phyloP scores from a whole-genome alignment of 192 early-diverging fungal species.

The Rhizophagus sp. region DNA sequence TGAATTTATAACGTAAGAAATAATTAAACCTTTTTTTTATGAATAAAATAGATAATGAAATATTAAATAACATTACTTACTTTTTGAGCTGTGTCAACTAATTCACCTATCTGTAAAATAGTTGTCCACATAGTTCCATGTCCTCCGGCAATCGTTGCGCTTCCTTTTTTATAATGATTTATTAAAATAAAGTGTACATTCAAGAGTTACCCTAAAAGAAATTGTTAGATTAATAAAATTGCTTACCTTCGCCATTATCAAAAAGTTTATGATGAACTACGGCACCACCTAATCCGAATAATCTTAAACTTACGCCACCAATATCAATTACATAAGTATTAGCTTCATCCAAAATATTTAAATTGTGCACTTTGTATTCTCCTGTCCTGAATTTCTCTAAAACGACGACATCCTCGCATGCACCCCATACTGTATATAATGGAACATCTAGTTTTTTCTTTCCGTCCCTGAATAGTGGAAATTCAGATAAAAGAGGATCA shows the following conservation, averaged over 20 bases:
- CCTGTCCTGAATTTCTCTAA: slow-evolving; percentile 54
- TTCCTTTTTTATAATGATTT: slow-evolving; percentile 34
- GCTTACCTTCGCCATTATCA: slow-evolving; percentile 61
- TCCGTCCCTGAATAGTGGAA: slow-evolving; percentile 48
- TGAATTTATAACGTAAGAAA: slow-evolving; percentile 9
- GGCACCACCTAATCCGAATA: slow-evolving; percentile 63
- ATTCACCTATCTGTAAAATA: slow-evolving; percentile 59
- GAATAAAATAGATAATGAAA: background rate
- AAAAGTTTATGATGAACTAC: slow-evolving; percentile 62
- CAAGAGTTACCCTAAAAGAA: background rate
- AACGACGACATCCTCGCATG: slow-evolving; percentile 60
- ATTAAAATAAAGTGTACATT: background rate
- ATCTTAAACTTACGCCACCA: slow-evolving; percentile 55
- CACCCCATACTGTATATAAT: slow-evolving; percentile 64
- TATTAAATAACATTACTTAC: background rate
- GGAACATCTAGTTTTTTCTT: slow-evolving; percentile 51
- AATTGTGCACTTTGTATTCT: slow-evolving; percentile 51
- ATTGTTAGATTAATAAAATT: background rate
- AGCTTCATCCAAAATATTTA: slow-evolving; percentile 58
- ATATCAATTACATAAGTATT: slow-evolving; percentile 50
- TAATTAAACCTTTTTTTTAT: background rate
- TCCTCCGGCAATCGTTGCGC: slow-evolving; percentile 60
- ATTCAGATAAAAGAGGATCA: slow-evolving; percentile 51
- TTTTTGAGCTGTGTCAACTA: slow-evolving; percentile 57
- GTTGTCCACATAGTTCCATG: slow-evolving; percentile 67